Evolutionary conservation across 1,139 yeast genomes (phyloP), one percentile per base, ranked within the genome.

Genomic region (Pichia sp.): DNA sequence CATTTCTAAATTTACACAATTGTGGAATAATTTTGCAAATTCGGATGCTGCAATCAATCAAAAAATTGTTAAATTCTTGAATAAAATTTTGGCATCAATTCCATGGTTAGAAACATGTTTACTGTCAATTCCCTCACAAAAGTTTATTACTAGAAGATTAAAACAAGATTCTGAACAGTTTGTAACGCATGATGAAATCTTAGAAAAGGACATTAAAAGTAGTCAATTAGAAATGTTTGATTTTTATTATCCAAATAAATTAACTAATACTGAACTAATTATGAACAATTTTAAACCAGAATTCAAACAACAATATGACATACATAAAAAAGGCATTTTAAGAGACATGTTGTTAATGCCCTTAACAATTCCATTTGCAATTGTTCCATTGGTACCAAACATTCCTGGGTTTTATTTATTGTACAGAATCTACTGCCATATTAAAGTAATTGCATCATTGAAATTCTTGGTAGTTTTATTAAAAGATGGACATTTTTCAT

Each of bases 371-470:
- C 98, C 98, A 1, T 62, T 88, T 41, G 88, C 87, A 0, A 56
- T 88, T 35, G 57, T 91, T 0, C 98, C 98, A 0, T 70, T 89
- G n/a, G 60, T 89, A 2, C 98, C 98, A 16, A 91, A 91, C 53
- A 75, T 91, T n/a, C 98, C 98, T 0, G 96, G 96, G 0, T 82
- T 91, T 54, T 91, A 88, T 57, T 62, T 89, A 34, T 69, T 84
- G 6, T 91, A 83, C 61, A 70, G 98, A 50, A 70, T 84, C 16
- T 91, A 87, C 64, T 86, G 96, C 56, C 86, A 89, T 59, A 69
- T 79, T 56, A 85, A 83, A 56, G 96, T 96, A 1, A 68, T 75
- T 45, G 61, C 75, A 41, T 96, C 96, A 0, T 85, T 87, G 8
- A 68, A 71, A 50, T 94, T 86, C 55, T 63, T 87, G 74, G 74